phyloP scores from a whole-genome alignment of 371 early-diverging fungal species.

The Apophysomyces variabilis region DNA sequence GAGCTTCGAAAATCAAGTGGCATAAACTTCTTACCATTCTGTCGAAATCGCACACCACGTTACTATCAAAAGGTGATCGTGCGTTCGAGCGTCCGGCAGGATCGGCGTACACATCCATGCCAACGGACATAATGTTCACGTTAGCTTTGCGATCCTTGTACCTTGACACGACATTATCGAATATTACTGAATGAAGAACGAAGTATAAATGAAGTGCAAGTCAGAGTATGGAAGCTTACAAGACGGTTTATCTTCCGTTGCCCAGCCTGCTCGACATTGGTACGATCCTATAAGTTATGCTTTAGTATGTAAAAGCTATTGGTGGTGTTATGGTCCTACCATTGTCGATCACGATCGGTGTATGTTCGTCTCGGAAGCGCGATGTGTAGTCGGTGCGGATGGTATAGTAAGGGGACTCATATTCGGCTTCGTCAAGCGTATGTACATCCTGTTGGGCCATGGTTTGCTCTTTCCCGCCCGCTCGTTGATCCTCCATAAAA shows the following conservation, averaged over 20 bases:
- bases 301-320: background rate
- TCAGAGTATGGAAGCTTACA: slow-evolving; percentile 42
- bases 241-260: slow-evolving; percentile 62
- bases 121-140: slow-evolving; percentile 66
- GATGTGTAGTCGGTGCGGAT: slow-evolving; percentile 21
- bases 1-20: background rate
- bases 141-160: slow-evolving; percentile 78
- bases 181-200: slow-evolving; percentile 58
- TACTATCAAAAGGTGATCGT: slow-evolving; percentile 78
- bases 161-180: slow-evolving; percentile 82
- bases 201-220: background rate
- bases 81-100: slow-evolving; percentile 69
- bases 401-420: slow-evolving; percentile 23
- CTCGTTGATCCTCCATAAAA: too few relatives aligned
- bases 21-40: slow-evolving; percentile 52
- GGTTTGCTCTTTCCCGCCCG: background rate
- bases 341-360: slow-evolving; percentile 70
- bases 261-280: slow-evolving; percentile 86
- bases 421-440: slow-evolving; percentile 27
- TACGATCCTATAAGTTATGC: slow-evolving; percentile 62
- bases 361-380: slow-evolving; percentile 17
- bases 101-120: slow-evolving; percentile 77
- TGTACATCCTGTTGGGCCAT: slow-evolving; percentile 21
- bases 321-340: slow-evolving; percentile 29
- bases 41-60: slow-evolving; percentile 71